These are phyloP conservation scores for Alternaria tenuissima DNA, from an alignment of 2,329 filamentous ascomycete genomes.

Conservation along the genomic window DNA sequence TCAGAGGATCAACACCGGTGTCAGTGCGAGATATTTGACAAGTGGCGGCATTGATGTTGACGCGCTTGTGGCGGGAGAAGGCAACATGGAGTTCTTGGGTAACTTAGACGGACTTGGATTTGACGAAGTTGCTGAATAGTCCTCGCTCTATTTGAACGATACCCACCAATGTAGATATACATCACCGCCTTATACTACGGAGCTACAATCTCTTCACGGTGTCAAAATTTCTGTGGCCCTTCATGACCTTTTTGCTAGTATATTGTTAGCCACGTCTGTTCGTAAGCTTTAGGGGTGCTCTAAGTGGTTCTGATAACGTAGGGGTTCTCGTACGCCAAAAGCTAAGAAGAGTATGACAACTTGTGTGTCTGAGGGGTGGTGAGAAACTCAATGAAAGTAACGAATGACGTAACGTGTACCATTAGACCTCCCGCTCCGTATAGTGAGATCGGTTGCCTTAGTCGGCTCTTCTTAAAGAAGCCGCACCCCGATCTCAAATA, in stretches of 20 bases:
- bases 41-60: conserved; percentile 85
- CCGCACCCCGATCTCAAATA: too few relatives aligned
- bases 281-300: background rate
- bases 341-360: background rate
- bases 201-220: background rate
- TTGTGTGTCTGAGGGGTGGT: background rate
- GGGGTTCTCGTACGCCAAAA: background rate
- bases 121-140: conserved; percentile 29
- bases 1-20: conserved; percentile 82
- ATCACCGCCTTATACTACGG: too few relatives aligned
- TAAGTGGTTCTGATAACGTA: background rate
- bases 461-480: background rate
- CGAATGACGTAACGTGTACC: background rate
- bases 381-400: background rate
- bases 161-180: background rate
- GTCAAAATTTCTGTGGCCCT: background rate
- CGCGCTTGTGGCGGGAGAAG: conserved; percentile 67
- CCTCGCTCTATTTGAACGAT: background rate
- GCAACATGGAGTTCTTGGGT: conserved; percentile 73
- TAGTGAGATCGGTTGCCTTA: background rate
- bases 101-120: conserved; percentile 58
- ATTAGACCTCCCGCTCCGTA: background rate
- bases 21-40: conserved; percentile 86
- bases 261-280: background rate
- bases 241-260: background rate